Base-by-base conservation (phyloP, 2,329 filamentous ascomycete genomes). In the Aspergillus amoenus region DNA sequence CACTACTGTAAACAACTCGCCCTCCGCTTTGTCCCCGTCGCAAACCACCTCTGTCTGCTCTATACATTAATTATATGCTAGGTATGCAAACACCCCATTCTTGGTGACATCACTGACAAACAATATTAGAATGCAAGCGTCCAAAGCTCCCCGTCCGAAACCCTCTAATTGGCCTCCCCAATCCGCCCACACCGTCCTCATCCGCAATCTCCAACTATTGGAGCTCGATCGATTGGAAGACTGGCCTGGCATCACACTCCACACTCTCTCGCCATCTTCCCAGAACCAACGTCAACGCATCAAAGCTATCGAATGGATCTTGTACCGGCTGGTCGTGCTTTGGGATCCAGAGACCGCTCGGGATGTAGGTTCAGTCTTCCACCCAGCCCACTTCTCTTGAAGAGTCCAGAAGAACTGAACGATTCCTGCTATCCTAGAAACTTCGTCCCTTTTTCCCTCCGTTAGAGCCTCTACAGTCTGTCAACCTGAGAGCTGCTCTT, bases 381-480 rank as follows among this genome's bases (percentile, higher is more conserved):
- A 21, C 22, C 17, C 45, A 27, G n/a, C 42, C n/a, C 15, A 40
- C 43, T 34, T 24, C 39, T 46, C 40, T 13, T 45, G 41, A 52
- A 43, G 53, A 55, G 60, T 56, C 53, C 18, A 54, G 30, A 51
- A 45, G 40, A 46, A 41, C 56, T 58, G 50, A 54, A 42, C 12
- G 17, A 45, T 41, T 18, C 6, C 27, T 24, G 18, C 34, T 44
- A 43, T 37, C 52, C 5, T 68, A 93, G 89, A 97, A 94, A 82
- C 82, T 97, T 9, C 87, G 88, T 57, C 90, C 91, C 0, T 94
- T 93, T 79, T 97, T 95, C 69, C 94, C 94, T 15, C 91, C 94
- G 0, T 82, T 90, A 63, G 93, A 97, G 66, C 91, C 93, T 39
- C 82, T 95, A 46, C 93, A 97, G 74, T 97, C 93, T 5, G 81